Evolutionary conservation across 2,329 filamentous ascomycete species (phyloP), one percentile per base, ranked within the genome.

Genomic region (Seiridium cupressi): DNA sequence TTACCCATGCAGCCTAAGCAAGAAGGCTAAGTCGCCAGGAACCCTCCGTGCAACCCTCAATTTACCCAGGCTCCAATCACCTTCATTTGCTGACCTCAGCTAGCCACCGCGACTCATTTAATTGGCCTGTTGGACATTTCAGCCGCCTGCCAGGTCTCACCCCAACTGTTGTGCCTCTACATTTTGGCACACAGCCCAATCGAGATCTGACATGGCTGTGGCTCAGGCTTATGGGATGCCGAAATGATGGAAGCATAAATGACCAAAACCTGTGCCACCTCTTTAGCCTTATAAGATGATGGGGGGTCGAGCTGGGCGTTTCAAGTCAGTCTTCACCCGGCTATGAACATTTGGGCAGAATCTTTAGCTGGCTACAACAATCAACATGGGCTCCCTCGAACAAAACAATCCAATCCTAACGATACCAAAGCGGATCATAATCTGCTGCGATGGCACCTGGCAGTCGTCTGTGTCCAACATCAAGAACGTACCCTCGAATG

Each of bases 401-500:
- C 49, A 11, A 18, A 13, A 53, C 11, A 13, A 11, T 35, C 3
- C 32, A 9, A 53, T 9, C 13, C 18, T 38, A 18, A 9, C 8
- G 4, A 34, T 34, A 5, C 54, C 56, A 2, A 64, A 61, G 49
- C 60, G 60, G 2, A 57, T 62, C n/a, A 38, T 63, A 26, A 55
- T 61, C 32, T 62, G 63, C 54, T 65, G 63, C 56, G 58, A 64
- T 46, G 56, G 65, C 9, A 68, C 64, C 31, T 66, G 66, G 64
- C 64, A 67, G 57, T 65, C 63, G 2, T 65, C 65, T 3, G 63
- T 68, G n/a, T 59, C 62, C 5, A 61, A 61, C 2, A 51, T 64
- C 31, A 62, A 63, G 26, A 61, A 64, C 34, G 60, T 67, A 13
- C 64, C 67, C 1, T 68, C 67, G 44, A 69, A 68, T 44, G 59